Evolutionary conservation across 306 rosid genomes (phyloP).

Genomic region (Phaseolus lunatus): DNA sequence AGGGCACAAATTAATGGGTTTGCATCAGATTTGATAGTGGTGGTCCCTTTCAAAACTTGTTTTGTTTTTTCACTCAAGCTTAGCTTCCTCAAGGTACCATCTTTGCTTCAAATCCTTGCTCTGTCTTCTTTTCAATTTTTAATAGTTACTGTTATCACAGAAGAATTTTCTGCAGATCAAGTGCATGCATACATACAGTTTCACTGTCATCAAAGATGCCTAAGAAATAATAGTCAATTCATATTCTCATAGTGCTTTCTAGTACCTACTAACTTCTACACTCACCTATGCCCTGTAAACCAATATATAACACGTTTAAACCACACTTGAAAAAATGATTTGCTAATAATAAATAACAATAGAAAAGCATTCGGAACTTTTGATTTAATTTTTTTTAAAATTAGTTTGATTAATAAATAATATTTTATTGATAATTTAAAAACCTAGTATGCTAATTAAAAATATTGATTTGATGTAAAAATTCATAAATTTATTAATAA

Average conservation of each 20-base stretch:
- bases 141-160: not conserved
- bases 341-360: too few relatives aligned
- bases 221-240: slow-evolving; percentile 24
- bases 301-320: slow-evolving; percentile 23
- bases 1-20: slow-evolving; percentile 34
- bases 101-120: not conserved
- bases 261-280: slow-evolving; percentile 5
- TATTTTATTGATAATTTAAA: too few relatives aligned
- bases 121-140: not conserved
- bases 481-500: too few relatives aligned
- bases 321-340: not conserved
- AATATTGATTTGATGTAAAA: too few relatives aligned
- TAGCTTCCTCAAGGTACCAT: slow-evolving; percentile 12
- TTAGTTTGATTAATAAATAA: too few relatives aligned
- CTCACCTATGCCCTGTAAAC: not conserved
- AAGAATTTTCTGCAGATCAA: not conserved
- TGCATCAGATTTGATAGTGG: slow-evolving; percentile 30
- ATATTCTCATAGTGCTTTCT: slow-evolving; percentile 19
- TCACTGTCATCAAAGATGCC: slow-evolving; percentile 41
- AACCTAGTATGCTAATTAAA: too few relatives aligned
- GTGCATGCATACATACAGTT: not conserved
- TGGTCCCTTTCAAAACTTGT: slow-evolving; percentile 13
- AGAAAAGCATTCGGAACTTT: too few relatives aligned
- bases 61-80: slow-evolving; percentile 2
- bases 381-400: too few relatives aligned